A percentile compares a stretch with the other conserved stretches of the same genome.
phyloP scores from a whole-genome alignment of 495 filamentous ascomycete genomes.

The Aspergillus haitiensis region DNA sequence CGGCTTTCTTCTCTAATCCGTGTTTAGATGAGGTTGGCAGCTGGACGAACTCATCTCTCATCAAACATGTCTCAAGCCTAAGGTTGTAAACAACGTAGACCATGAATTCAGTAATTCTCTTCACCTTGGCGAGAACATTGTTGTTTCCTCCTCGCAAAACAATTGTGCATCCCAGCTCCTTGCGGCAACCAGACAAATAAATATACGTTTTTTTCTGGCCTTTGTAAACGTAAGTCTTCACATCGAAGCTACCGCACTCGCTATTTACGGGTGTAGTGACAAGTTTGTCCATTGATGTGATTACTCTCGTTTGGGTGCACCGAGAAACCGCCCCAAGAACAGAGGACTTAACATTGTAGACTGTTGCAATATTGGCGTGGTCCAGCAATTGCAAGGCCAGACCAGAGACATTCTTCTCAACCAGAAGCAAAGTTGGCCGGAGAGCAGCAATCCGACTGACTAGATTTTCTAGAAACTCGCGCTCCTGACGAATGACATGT shows the following conservation, averaged over 20 bases:
- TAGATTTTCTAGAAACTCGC: slow-evolving; percentile 89
- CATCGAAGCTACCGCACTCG: slow-evolving; percentile 80
- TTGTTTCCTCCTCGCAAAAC: slow-evolving; percentile 82
- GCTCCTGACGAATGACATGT: slow-evolving; percentile 94
- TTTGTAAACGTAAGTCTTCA: slow-evolving; percentile 88
- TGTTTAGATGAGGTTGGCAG: slow-evolving; percentile 65
- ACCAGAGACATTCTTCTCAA: slow-evolving; percentile 87
- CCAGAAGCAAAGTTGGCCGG: slow-evolving; percentile 79
- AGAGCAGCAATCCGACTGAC: slow-evolving; percentile 89
- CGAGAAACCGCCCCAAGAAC: slow-evolving; percentile 93
- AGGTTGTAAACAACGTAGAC: slow-evolving; percentile 97
- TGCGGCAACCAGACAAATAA: slow-evolving; percentile 89
- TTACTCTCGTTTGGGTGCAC: slow-evolving; percentile 85
- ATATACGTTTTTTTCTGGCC: slow-evolving; percentile 91
- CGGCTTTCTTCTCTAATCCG: slow-evolving; percentile 23
- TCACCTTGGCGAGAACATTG: slow-evolving; percentile 70
- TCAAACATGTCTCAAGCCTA: slow-evolving; percentile 91
- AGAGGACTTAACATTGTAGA: slow-evolving; percentile 92
- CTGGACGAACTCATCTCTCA: slow-evolving; percentile 92
- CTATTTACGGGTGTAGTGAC: slow-evolving; percentile 78
- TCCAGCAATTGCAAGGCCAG: slow-evolving; percentile 84
- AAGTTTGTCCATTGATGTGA: slow-evolving; percentile 94
- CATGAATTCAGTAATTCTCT: slow-evolving; percentile 97
- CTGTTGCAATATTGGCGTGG: slow-evolving; percentile 85
- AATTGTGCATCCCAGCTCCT: slow-evolving; percentile 93